Base-by-base conservation (phyloP, 257 asterid species). In the Solanum pinnatisectum region DNA sequence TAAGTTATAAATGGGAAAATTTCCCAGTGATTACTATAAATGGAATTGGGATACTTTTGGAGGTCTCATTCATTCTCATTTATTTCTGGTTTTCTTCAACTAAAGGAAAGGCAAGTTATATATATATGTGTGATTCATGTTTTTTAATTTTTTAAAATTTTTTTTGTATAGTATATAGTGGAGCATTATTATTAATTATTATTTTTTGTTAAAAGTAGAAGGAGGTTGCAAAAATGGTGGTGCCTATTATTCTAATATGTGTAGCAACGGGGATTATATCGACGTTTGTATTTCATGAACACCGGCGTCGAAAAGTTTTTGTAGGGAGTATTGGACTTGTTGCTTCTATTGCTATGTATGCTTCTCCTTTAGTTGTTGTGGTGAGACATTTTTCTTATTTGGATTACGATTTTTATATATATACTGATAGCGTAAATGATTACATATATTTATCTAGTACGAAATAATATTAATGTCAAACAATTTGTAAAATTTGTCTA, bases 281-380 rank as follows among this genome's bases (percentile, higher is more conserved):
- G 13, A 73, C 94, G 20, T 90, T 90, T 10, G 89, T 76, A 20
- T 84, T 95, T 77, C 94, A 93, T 13, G 94, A 92, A 87, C 96
- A 93, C 22, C 87, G 46, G 9, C 94, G 88, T 56, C 94, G 98
- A 13, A 96, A 96, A 92, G 91, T 88, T 22, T 90, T 96, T 42
- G 96, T 94, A 4, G 98, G 98, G 37, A 96, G 96, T 83, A 27
- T 94, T 13, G 98, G 96, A 37, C 84, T 96, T 20, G 91, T 93
- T n/a, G 96, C 98, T 42, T 93, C 98, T 1, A 83, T 91, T 5
- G 92, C 95, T 37, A 96, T 96, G 98, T 96, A 95, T 72, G 96
- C 89, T 86, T 93, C 98, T 84, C 98, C 98, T 85, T 88, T 96
- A 59, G 92, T 94, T 42, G 98, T 49, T 68, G 86, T 93, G 96